Base-by-base conservation (phyloP, 2,329 filamentous ascomycete genomes). In the Hirsutella minnesotensis region DNA sequence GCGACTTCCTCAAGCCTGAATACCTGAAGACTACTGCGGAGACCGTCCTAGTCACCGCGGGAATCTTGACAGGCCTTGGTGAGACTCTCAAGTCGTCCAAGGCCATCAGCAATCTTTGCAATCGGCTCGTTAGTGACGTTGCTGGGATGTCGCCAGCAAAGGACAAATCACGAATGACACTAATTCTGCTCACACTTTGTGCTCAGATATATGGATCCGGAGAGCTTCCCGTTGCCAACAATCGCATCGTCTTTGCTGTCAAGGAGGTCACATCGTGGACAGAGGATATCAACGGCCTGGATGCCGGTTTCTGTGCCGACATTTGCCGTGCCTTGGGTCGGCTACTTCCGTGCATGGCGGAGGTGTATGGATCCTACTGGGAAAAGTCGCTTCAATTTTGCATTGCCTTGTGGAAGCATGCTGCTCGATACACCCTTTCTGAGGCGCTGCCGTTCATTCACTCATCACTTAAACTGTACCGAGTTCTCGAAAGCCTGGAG, bases 361-460 rank as follows among this genome's bases (percentile, higher is more conserved):
- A 88, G 38, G 79, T 95, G 1, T 95, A 95, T 53, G 92, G 90
- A 1, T 77, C 84, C 0, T 86, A 95, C 56, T 98, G 92, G 92
- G 74, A 81, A 40, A 74, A 74, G 39, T 62, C 73, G 0, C 62
- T 87, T 16, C 67, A 75, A 29, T 75, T 78, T 40, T 75, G 81
- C 46, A 63, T 72, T 10, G 61, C 64, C 8, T 62, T 79, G 0
- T 85, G 81, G 79, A 63, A 66, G 3, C 65, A 67, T 3, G 68
- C 65, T 0, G 57, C 58, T 10, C 59, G 61, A 2, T 65, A 69
- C 7, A 47, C 60, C 1, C 47, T 66, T 0, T 68, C 77, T 15
- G 58, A 67, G 12, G 66, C 69, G 5, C 54, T 86, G 1, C 75
- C 85, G 0, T 73, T 81, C 21, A 66, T 88, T 0, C 73, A 89